These are phyloP conservation scores for Heritiera fomes DNA, from an alignment of 345 rosid species.

Conservation along the genomic window DNA sequence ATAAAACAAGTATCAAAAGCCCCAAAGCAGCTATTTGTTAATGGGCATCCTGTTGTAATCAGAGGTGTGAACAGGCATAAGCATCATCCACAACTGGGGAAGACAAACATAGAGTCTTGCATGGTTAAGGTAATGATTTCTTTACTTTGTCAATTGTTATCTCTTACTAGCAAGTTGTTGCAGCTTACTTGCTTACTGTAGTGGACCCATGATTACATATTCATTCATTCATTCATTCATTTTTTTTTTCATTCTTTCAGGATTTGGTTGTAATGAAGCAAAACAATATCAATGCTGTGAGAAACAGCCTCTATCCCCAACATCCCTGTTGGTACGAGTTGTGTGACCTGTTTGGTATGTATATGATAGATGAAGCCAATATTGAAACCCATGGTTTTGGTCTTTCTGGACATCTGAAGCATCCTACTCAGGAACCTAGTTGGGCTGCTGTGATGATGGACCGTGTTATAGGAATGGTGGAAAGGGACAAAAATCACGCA, in stretches of 20 bases:
- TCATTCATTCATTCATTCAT: neutral
- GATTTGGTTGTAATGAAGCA: slow-evolving; percentile 94
- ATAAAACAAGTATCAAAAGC: slow-evolving; percentile 81
- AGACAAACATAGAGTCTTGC: slow-evolving; percentile 93
- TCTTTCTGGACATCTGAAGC: slow-evolving; percentile 75
- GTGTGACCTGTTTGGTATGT: slow-evolving; percentile 93
- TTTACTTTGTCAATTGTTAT: slow-evolving; percentile 22
- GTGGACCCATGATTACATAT: neutral
- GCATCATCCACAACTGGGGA: slow-evolving; percentile 97
- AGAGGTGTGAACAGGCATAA: slow-evolving; percentile 98
- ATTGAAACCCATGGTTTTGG: slow-evolving; percentile 95
- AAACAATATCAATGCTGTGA: slow-evolving; percentile 87
- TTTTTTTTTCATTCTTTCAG: slow-evolving; percentile 39
- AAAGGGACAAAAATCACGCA: slow-evolving; percentile 93
- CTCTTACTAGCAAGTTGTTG: slow-evolving; percentile 17
- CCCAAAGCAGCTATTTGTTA: slow-evolving; percentile 86
- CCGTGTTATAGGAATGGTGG: slow-evolving; percentile 96
- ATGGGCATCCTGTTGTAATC: slow-evolving; percentile 74
- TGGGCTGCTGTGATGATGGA: slow-evolving; percentile 96
- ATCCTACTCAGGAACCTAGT: slow-evolving; percentile 78
- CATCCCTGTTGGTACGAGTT: slow-evolving; percentile 97
- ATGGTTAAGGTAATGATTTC: slow-evolving; percentile 72
- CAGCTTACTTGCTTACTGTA: slow-evolving; percentile 18
- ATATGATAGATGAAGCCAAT: slow-evolving; percentile 98
- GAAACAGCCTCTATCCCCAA: slow-evolving; percentile 98